Conservation (phyloP, 495 filamentous ascomycete genomes). For the Pseudomonodictys pantanalensis region DNA sequence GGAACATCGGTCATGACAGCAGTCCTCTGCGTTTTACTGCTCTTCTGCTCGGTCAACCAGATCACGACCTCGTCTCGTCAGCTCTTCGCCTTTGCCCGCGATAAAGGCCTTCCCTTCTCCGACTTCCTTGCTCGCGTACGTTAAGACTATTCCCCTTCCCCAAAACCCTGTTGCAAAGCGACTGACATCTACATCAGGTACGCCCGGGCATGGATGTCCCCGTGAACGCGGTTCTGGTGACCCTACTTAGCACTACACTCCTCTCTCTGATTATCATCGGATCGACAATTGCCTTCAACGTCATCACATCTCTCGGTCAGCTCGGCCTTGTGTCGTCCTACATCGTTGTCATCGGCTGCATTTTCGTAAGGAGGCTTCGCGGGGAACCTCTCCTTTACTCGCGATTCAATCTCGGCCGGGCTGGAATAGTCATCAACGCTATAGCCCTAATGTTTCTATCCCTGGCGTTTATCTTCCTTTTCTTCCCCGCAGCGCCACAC, state of each 20-base stretch:
- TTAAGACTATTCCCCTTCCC: neutral
- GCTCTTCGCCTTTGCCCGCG: slow-evolving; percentile 15
- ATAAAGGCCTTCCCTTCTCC: slow-evolving; percentile 18
- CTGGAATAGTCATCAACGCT: slow-evolving; percentile 19
- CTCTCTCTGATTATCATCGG: slow-evolving; percentile 60
- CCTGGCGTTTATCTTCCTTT: slow-evolving; percentile 24
- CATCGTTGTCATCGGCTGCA: slow-evolving; percentile 14
- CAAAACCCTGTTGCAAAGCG: neutral
- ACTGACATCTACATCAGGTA: slow-evolving; percentile 19
- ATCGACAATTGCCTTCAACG: slow-evolving; percentile 53
- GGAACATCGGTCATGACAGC: slow-evolving; percentile 3
- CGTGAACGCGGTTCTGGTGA: slow-evolving; percentile 48
- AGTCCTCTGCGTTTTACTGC: slow-evolving; percentile 1
- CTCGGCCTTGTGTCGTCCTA: slow-evolving; percentile 23
- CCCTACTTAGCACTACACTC: slow-evolving; percentile 48
- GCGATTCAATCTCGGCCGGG: slow-evolving; percentile 12
- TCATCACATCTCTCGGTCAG: slow-evolving; percentile 45
- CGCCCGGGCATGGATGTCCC: slow-evolving; percentile 48
- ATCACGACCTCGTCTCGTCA: slow-evolving; percentile 15
- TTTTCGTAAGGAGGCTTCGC: slow-evolving; percentile 8
- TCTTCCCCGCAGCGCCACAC: slow-evolving; percentile 18
- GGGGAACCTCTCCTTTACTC: slow-evolving; percentile 6
- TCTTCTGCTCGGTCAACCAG: neutral
- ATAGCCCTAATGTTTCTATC: slow-evolving; percentile 22
- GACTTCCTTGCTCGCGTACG: slow-evolving; percentile 4